These are phyloP conservation scores for Blastocladiella emersonii DNA, from an alignment of 371 early-diverging fungal species.

Conservation along the genomic window DNA sequence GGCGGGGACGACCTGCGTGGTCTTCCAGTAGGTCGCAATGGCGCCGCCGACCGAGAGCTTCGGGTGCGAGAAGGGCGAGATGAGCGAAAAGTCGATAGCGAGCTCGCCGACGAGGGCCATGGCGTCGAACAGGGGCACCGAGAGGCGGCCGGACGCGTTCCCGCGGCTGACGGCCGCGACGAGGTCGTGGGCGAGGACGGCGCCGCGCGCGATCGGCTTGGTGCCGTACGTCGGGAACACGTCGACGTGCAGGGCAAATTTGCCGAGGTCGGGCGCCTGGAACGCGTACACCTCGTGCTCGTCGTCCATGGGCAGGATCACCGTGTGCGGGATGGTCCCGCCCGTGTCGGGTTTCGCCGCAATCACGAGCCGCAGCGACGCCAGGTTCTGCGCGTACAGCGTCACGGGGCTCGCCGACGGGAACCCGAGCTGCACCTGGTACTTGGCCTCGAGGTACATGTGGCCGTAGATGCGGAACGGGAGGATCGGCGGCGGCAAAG, in stretches of 20 bases:
- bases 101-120: constrained; percentile 81
- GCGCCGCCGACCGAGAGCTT: constrained; percentile 79
- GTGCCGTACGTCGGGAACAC: constrained; percentile 90
- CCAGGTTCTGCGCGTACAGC: constrained; percentile 28
- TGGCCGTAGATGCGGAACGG: constrained; percentile 93
- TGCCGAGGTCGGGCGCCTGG: constrained; percentile 56
- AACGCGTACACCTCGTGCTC: constrained; percentile 64
- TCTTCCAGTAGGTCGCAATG: constrained; percentile 94
- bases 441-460: constrained; percentile 77
- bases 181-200: constrained; percentile 58
- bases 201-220: constrained; percentile 77
- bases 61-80: constrained; percentile 75
- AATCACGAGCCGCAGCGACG: constrained; percentile 41
- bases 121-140: constrained; percentile 72
- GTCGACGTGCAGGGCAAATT: constrained; percentile 74
- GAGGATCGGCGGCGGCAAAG: constrained; percentile 89
- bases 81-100: constrained; percentile 59
- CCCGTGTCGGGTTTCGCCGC: constrained; percentile 70
- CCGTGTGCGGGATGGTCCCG: constrained; percentile 65
- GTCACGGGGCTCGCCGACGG: constrained; percentile 17
- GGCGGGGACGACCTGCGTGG: constrained; percentile 40
- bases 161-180: constrained; percentile 11
- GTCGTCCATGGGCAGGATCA: constrained; percentile 75
- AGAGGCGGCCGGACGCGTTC: constrained; percentile 24
- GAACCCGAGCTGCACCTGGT: constrained; percentile 50